Evolutionary conservation across 805 yeast genomes (phyloP).

Genomic region (Metschnikowia kunwiensis): DNA sequence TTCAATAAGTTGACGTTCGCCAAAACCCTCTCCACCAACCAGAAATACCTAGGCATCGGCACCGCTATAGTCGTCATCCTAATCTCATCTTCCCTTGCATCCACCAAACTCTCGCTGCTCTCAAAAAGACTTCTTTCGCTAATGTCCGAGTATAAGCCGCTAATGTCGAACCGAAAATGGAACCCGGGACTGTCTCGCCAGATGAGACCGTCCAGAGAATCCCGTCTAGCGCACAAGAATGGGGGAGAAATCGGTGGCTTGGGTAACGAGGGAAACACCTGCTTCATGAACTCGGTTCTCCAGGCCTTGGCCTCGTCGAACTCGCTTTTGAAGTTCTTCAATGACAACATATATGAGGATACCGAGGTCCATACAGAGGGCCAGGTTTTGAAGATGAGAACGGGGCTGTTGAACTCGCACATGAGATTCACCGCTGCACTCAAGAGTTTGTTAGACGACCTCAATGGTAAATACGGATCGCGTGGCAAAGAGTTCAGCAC

Average conservation of each 20-base stretch:
- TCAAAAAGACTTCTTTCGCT: constrained; percentile 4
- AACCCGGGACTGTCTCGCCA: constrained; percentile 3
- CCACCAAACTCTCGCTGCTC: constrained; percentile 5
- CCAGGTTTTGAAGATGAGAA: constrained; percentile 14
- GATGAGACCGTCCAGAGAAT: constrained; percentile 21
- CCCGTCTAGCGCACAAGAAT: constrained; percentile 44
- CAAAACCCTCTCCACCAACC: neutral
- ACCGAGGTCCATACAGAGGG: constrained; percentile 26
- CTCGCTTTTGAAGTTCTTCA: constrained; percentile 55
- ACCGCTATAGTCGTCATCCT: constrained; percentile 12
- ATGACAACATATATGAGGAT: constrained; percentile 32
- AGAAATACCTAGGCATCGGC: constrained; percentile 9
- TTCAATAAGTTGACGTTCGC: constrained; percentile 3
- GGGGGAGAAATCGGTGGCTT: constrained; percentile 86
- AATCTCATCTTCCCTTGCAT: constrained; percentile 4
- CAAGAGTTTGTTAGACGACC: constrained; percentile 47
- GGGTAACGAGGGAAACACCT: constrained; percentile 87
- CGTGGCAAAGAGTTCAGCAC: constrained; percentile 63
- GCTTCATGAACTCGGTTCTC: constrained; percentile 89
- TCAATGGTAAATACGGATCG: constrained; percentile 55
- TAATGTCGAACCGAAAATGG: constrained; percentile 6
- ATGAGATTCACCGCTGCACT: constrained; percentile 54
- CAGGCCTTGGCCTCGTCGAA: constrained; percentile 78
- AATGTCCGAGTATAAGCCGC: constrained; percentile 7
- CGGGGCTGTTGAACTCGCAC: constrained; percentile 22